Evolutionary conservation across 2,329 filamentous ascomycete genomes (phyloP), one percentile per base, ranked within the genome.

Genomic region (Atkinsonella texensis): DNA sequence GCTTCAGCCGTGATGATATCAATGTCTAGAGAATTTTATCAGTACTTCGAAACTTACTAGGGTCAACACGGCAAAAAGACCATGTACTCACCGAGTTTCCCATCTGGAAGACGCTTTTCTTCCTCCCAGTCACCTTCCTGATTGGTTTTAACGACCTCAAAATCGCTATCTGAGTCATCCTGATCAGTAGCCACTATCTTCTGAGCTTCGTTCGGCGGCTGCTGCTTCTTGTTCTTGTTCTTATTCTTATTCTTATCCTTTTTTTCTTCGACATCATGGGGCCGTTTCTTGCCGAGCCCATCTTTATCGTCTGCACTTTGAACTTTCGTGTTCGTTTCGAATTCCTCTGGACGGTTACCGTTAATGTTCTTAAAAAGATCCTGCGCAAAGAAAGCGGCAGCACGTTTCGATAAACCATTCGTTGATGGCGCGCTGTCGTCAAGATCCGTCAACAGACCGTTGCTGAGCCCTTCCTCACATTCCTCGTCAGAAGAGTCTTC

Each of bases 1-100:
- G 94, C 93, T 74, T 98, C 93, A 5, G 89, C 93, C n/a, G 93
- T 98, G 63, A 97, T 95, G 62, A 98, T 97, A 66, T 97, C 89
- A 69, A 98, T 95, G 64, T 96, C 90, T 77, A 38, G 51, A 31
- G 31, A 23, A 51, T 45, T 50, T 59, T 65, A 62, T 57, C 48
- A 56, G 52, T 32, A 35, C 18, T 33, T 18, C 5, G 11, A 23
- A 44, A 38, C 10, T 38, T 18, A 10, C 18, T 6, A 42, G 18
- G 40, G 9, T 7, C 39, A 17, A n/a, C 31, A 41, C 17, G 23
- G 28, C 31, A 23, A 39, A 17, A 43, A 28, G 12, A 17, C 31
- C 13, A 23, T 35, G 5, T 39, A 18, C 72, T 65, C 72, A 82
- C 80, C 76, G 41, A 76, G 70, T 60, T 76, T 79, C 52, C 83